Evolutionary conservation across 805 yeast genomes (phyloP).

Genomic region (Saccharomyces mikatae): DNA sequence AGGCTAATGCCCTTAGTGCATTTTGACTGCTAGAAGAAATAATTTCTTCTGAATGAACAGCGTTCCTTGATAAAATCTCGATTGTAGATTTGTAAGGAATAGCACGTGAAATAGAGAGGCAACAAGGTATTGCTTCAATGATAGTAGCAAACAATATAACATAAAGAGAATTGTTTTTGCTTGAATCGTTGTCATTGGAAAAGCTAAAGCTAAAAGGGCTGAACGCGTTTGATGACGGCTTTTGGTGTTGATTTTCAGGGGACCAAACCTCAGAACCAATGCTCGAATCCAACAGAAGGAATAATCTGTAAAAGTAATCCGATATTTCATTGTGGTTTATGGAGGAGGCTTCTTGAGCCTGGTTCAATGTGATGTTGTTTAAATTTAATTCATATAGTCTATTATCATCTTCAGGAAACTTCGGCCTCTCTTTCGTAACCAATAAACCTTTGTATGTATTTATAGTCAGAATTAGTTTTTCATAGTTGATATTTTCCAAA

Average conservation of each 20-base stretch:
- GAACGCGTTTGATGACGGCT: slow-evolving; percentile 31
- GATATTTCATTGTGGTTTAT: slow-evolving; percentile 65
- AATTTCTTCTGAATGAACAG: slow-evolving; percentile 56
- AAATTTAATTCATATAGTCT: slow-evolving; percentile 28
- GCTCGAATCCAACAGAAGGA: slow-evolving; percentile 52
- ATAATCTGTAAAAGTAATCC: slow-evolving; percentile 43
- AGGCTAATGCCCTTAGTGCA: slow-evolving; percentile 59
- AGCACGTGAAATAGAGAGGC: slow-evolving; percentile 37
- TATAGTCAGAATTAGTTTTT: slow-evolving; percentile 60
- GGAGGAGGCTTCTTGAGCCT: slow-evolving; percentile 22
- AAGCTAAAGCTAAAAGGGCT: slow-evolving; percentile 35
- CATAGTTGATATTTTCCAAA: slow-evolving; percentile 60
- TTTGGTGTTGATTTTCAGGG: slow-evolving; percentile 31
- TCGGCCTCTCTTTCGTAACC: slow-evolving; percentile 60
- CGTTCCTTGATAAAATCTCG: slow-evolving; percentile 70
- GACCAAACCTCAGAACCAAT: slow-evolving; percentile 42
- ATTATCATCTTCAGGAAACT: slow-evolving; percentile 52
- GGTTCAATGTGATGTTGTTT: slow-evolving; percentile 27
- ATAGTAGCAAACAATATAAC: slow-evolving; percentile 60
- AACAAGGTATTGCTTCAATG: slow-evolving; percentile 69
- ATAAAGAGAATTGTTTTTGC: slow-evolving; percentile 31
- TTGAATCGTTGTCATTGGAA: slow-evolving; percentile 31
- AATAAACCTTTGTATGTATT: slow-evolving; percentile 66
- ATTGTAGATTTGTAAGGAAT: slow-evolving; percentile 56
- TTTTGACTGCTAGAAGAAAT: slow-evolving; percentile 57